A percentile compares a stretch with the other conserved stretches of the same genome.
Conservation (phyloP, 106 monocot species). For the Dioscorea dumetorum region DNA sequence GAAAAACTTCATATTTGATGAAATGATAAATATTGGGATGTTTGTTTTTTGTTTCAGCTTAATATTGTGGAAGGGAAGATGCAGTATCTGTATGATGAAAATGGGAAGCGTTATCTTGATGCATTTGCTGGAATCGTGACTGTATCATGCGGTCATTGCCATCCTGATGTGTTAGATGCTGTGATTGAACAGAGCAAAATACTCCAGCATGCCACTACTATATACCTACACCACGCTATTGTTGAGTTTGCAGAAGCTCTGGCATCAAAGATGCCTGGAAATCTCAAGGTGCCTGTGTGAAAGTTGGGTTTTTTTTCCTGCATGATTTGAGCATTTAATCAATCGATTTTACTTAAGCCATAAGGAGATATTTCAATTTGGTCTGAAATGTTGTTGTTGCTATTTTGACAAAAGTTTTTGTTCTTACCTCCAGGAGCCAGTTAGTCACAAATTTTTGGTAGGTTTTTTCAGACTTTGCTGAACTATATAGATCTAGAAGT, state of each 20-base stretch:
- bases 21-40: too few species aligned
- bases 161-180: conserved; percentile 85
- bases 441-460: too few species aligned
- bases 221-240: conserved; percentile 92
- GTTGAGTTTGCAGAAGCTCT: conserved; percentile 92
- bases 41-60: conserved; percentile 35
- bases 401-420: too few species aligned
- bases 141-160: conserved; percentile 94
- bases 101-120: conserved; percentile 86
- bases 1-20: too few species aligned
- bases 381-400: too few species aligned
- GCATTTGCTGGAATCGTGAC: conserved; percentile 95
- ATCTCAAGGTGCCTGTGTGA: conserved; percentile 55
- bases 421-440: too few species aligned
- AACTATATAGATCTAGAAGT: too few species aligned
- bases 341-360: too few species aligned
- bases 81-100: conserved; percentile 95
- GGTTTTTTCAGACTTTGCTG: too few species aligned
- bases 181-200: conserved; percentile 77
- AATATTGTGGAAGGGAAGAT: conserved; percentile 99
- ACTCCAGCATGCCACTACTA: conserved; percentile 91
- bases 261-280: conserved; percentile 96
- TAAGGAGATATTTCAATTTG: too few species aligned
- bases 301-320: background rate
- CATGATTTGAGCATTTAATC: background rate